Percentiles rank a stretch among this genome's conserved stretches.
These are phyloP conservation scores for Cladorrhinum sp. DNA, from an alignment of 2,329 filamentous ascomycete species.

Conservation along the genomic window DNA sequence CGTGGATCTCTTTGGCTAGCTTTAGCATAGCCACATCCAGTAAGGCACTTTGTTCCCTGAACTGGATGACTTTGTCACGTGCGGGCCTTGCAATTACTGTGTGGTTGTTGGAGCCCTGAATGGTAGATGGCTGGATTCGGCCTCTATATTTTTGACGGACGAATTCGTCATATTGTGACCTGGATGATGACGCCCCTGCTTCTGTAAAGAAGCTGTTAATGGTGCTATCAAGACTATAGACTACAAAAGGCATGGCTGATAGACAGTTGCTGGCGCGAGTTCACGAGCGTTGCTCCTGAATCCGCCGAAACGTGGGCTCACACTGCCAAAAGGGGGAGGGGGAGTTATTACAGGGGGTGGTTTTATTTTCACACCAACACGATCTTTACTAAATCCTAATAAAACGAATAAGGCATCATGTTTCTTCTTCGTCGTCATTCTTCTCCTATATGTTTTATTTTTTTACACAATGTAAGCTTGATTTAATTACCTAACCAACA, in stretches of 20 bases:
- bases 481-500: too few species aligned
- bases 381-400: too few species aligned
- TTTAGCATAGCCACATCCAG: neutral
- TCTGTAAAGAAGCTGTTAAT: neutral
- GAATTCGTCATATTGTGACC: neutral
- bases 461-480: too few species aligned
- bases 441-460: too few species aligned
- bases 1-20: neutral
- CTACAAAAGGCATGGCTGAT: neutral
- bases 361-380: too few species aligned
- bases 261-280: neutral
- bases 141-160: neutral
- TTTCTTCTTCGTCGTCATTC: too few species aligned
- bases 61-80: neutral
- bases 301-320: too few species aligned
- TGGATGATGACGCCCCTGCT: neutral
- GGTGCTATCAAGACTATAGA: neutral
- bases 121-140: neutral
- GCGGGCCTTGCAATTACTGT: neutral
- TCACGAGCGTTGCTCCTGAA: neutral
- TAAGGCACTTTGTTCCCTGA: neutral
- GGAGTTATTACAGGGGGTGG: too few species aligned
- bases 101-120: slow-evolving; percentile 7
- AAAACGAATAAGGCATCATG: too few species aligned
- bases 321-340: too few species aligned